phyloP scores from a whole-genome alignment of 306 rosid genomes.

The Echinosophora koreensis region DNA sequence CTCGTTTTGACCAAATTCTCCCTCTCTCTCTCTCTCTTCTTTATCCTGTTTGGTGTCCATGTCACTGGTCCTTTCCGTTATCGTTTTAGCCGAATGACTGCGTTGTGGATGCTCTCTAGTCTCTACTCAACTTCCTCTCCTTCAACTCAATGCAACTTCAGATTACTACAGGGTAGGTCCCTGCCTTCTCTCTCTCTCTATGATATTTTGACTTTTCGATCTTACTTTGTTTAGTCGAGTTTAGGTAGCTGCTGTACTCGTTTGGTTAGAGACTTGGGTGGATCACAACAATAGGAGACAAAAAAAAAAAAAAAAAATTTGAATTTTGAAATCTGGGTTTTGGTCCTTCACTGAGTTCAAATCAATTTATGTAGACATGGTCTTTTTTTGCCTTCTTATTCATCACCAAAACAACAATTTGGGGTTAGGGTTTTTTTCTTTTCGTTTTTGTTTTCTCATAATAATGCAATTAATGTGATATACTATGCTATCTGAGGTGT shows the following conservation, averaged over 20 bases:
- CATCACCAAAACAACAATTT: conserved; percentile 32
- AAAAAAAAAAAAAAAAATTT: not conserved
- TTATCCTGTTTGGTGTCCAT: conserved; percentile 22
- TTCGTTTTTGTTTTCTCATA: not conserved
- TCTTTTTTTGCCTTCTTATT: conserved; percentile 25
- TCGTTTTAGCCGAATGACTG: conserved; percentile 1
- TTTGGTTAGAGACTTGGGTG: conserved; percentile 33
- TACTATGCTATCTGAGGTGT: not conserved
- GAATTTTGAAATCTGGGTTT: conserved; percentile 45
- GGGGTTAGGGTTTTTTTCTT: conserved; percentile 41
- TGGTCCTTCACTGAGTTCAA: conserved; percentile 18
- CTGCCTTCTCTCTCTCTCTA: not conserved
- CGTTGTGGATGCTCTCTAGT: not conserved
- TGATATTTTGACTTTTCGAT: not conserved
- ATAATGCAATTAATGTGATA: conserved; percentile 10
- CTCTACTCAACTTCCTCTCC: conserved; percentile 24
- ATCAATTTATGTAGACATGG: conserved; percentile 29
- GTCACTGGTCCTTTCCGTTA: conserved; percentile 25
- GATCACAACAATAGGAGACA: conserved; percentile 1
- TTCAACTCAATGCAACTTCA: conserved; percentile 50
- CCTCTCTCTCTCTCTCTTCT: not conserved
- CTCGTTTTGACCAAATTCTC: conserved; percentile 52
- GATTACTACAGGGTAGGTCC: conserved; percentile 39
- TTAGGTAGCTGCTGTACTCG: conserved; percentile 29
- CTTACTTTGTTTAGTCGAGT: not conserved